Evolutionary conservation across 106 monocot genomes (phyloP).

Genomic region (Narthecium ossifragum): DNA sequence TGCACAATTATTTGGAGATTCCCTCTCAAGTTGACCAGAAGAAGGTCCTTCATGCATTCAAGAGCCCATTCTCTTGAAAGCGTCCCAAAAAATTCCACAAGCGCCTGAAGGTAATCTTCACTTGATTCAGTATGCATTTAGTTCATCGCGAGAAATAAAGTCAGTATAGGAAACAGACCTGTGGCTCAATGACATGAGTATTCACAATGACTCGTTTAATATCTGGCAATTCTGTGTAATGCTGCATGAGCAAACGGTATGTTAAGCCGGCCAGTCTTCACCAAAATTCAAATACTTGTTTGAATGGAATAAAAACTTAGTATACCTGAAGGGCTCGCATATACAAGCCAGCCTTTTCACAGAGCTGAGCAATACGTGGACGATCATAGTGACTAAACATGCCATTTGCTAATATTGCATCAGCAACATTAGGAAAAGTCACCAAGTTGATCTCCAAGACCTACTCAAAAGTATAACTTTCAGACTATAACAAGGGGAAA

Average conservation of each 20-base stretch:
- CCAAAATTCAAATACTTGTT: neutral
- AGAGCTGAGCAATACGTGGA: conserved; percentile 91
- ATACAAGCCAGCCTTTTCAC: conserved; percentile 95
- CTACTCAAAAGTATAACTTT: conserved; percentile 35
- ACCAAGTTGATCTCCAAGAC: conserved; percentile 98
- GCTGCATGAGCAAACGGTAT: conserved; percentile 36
- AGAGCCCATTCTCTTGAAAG: conserved; percentile 96
- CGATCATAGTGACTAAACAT: conserved; percentile 99
- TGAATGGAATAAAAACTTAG: neutral
- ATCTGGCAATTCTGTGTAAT: conserved; percentile 91
- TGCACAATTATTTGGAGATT: conserved; percentile 99
- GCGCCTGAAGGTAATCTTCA: conserved; percentile 29
- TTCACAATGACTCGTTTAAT: conserved; percentile 99
- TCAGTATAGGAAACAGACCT: conserved; percentile 46
- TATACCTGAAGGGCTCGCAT: conserved; percentile 89
- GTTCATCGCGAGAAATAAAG: neutral
- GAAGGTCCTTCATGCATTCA: conserved; percentile 98
- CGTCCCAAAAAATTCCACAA: conserved; percentile 98
- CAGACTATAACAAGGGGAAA: neutral
- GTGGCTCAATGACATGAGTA: conserved; percentile 98
- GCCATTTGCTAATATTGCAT: conserved; percentile 99
- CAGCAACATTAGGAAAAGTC: conserved; percentile 98
- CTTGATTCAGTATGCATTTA: no score
- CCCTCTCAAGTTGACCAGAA: conserved; percentile 94
- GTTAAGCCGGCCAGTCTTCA: neutral